Evolutionary conservation across 202 grass and related monocot genomes (phyloP), one percentile per base, ranked within the genome.

Genomic region (Carex arenaria): DNA sequence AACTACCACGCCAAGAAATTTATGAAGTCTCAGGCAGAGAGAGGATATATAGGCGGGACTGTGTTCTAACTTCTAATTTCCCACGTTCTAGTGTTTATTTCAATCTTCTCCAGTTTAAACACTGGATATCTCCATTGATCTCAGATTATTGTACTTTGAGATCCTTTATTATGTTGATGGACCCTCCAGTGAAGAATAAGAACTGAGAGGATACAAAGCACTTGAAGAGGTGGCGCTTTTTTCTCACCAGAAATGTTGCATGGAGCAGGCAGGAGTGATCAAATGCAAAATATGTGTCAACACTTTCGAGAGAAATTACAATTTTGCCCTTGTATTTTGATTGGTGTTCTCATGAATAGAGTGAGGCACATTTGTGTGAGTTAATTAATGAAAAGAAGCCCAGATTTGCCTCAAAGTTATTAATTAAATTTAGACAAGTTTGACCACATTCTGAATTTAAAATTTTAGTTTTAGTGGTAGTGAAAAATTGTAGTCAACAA

Each of bases 161-260:
- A 45, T 49, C 45, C 4, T 20, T 14, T 8, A 12, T 19, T 72
- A 51, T 1, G 26, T n/a, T 4, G 18, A 78, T 59, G 52, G 74
- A 78, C 12, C 0, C 28, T 78, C 49, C 74, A 60, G 52, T 78
- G 18, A 8, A 7, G 4, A 43, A 49, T 49, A 10, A 12, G 8
- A 19, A 80, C 31, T 20, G 23, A 64, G 30, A 85, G 70, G 79
- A n/a, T 63, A 10, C 3, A 32, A 56, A 49, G 18, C 14, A 34
- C 47, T 84, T 89, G 30, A 72, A 80, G 71, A 80, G 17, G 67
- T 38, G 67, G 77, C 70, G 18, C 81, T 85, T 82, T 94, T 95
- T 90, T 92, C 90, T 92, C 93, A 95, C 90, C 90, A 86, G 86
- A 92, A 92, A 83, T 82, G 79, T 84, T 74, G 75, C 61, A 84